phyloP scores from a whole-genome alignment of 192 early-diverging fungal species.

The Backusella liffmaniae region DNA sequence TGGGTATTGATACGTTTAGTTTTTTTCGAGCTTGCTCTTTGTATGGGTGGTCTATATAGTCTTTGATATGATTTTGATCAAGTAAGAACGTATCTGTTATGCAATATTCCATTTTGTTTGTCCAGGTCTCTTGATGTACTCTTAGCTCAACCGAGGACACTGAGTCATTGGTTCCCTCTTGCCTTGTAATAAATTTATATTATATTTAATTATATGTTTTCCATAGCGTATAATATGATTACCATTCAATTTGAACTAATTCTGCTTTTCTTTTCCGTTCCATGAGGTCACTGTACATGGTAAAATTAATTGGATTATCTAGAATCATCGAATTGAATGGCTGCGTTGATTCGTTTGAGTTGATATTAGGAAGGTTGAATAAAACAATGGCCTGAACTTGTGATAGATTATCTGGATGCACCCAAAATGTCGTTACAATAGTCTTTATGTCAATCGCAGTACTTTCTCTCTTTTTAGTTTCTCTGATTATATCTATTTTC shows the following conservation, averaged over 20 bases:
- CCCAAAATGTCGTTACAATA: slow-evolving; percentile 66
- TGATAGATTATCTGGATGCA: slow-evolving; percentile 86
- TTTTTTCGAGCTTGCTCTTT: neutral
- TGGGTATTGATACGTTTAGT: neutral
- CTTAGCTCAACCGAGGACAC: neutral
- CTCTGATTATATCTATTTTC: neutral
- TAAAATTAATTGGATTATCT: neutral
- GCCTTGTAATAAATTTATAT: slow-evolving; percentile 1
- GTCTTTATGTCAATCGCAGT: neutral
- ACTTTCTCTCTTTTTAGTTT: neutral
- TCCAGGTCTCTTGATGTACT: neutral
- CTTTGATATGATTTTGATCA: neutral
- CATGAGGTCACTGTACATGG: neutral
- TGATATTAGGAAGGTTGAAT: slow-evolving; percentile 80
- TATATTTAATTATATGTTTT: neutral
- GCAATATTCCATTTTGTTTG: neutral
- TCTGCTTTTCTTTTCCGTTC: neutral
- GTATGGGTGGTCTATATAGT: neutral
- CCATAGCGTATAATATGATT: neutral
- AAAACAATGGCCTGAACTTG: slow-evolving; percentile 85
- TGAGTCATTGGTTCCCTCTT: neutral
- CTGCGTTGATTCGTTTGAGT: slow-evolving; percentile 41
- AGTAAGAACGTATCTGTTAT: neutral
- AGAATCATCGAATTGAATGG: neutral
- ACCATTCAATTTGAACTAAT: neutral